Evolutionary conservation across 2,329 filamentous ascomycete species (phyloP).

Genomic region (Raffaelea deltoideospora): DNA sequence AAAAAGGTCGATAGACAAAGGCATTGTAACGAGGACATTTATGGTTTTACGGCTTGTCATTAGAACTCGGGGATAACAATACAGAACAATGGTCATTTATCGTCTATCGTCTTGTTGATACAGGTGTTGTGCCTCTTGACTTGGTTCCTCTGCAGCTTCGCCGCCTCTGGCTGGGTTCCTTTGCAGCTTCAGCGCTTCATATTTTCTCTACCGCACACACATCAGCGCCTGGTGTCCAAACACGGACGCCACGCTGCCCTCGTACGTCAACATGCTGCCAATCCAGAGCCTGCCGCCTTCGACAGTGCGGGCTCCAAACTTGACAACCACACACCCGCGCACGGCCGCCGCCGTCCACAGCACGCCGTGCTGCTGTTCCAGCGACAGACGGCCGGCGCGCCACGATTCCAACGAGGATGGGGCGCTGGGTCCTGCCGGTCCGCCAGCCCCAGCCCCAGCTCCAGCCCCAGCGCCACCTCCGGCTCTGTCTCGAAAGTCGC

Average conservation of each 20-base stretch:
- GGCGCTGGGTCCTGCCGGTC: slow-evolving; percentile 4
- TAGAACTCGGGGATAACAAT: too few relatives aligned
- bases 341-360: slow-evolving; percentile 74
- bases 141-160: too few relatives aligned
- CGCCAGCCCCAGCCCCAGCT: too few relatives aligned
- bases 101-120: too few relatives aligned
- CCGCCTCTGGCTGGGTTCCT: too few relatives aligned
- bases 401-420: slow-evolving; percentile 27
- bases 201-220: slow-evolving; percentile 42
- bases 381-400: slow-evolving; percentile 37
- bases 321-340: slow-evolving; percentile 74
- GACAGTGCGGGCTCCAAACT: slow-evolving; percentile 71
- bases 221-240: slow-evolving; percentile 75
- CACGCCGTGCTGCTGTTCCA: slow-evolving; percentile 45
- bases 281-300: slow-evolving; percentile 75
- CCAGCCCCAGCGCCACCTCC: too few relatives aligned
- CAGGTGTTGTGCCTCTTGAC: too few relatives aligned
- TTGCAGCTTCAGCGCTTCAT: too few relatives aligned
- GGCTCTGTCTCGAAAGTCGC: slow-evolving; percentile 59
- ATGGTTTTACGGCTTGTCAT: too few relatives aligned
- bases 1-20: too few relatives aligned
- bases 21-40: too few relatives aligned
- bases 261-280: slow-evolving; percentile 54
- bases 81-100: too few relatives aligned
- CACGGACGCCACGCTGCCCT: slow-evolving; percentile 52